Percentiles rank a stretch among this genome's conserved stretches.
Evolutionary conservation across 192 early-diverging fungal species (phyloP).

Genomic region (Coemansia sp.): DNA sequence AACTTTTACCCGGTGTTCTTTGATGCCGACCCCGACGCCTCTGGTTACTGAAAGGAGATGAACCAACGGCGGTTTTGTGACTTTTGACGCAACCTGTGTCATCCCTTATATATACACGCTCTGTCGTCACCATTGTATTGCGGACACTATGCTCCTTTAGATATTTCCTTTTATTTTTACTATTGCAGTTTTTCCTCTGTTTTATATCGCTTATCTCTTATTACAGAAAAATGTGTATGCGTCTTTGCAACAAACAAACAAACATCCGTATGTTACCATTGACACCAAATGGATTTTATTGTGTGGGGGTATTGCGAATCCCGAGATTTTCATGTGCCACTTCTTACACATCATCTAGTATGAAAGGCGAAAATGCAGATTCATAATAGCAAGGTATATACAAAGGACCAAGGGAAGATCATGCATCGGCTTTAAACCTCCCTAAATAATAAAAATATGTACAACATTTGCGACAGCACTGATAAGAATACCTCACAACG

Average conservation of each 20-base stretch:
- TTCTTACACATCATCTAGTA: too few species aligned
- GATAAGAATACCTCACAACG: not conserved
- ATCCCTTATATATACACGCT: not conserved
- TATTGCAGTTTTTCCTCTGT: not conserved
- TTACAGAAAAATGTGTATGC: not conserved
- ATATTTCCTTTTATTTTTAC: conserved; percentile 6
- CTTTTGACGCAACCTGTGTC: not conserved
- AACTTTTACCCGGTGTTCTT: conserved; percentile 51
- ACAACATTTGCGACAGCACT: not conserved
- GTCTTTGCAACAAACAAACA: not conserved
- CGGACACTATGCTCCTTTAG: conserved; percentile 17
- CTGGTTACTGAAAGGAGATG: conserved; percentile 2
- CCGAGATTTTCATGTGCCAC: not conserved
- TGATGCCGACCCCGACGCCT: conserved; percentile 28
- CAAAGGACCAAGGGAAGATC: too few species aligned
- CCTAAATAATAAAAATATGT: not conserved
- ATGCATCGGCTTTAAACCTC: too few species aligned
- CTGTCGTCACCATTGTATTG: conserved; percentile 10
- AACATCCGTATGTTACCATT: not conserved
- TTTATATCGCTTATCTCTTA: not conserved
- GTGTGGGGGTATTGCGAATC: not conserved
- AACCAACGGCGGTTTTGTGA: not conserved
- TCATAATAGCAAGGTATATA: too few species aligned
- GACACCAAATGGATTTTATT: not conserved
- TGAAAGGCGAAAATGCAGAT: not conserved